Base-by-base conservation (phyloP, 164 flowering plant species). In the Hamamelis virginiana region DNA sequence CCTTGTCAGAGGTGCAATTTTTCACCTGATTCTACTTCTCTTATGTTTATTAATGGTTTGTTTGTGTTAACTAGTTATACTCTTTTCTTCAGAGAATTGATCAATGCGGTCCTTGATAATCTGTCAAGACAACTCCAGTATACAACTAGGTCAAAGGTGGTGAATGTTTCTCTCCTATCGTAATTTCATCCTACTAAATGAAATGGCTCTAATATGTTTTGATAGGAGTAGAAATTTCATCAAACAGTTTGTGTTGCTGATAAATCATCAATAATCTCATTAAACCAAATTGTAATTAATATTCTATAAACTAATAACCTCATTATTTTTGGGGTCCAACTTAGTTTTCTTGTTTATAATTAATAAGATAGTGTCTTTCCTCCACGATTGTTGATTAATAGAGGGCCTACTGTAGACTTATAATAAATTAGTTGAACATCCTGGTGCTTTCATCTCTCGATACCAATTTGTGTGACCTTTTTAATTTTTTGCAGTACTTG, bases 1-100 rank as follows among this genome's bases (percentile, higher is more conserved):
- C 92, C 97, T 74, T 80, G 80, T 76, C 91, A 83, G 59, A 91
- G 99, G 98, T 92, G 72, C 18, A 13, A 1, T 48, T 6, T 56
- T 74, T 60, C 5, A 21, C 45, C 57, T 26, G 21, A 1, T 45
- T 63, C 44, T 62, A 4, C 62, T 65, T 43, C 33, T 26, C 0
- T 60, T 56, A 15, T 19, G 47, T 44, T 70, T 14, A 25, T 14
- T 65, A 1, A 9, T 67, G 55, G 18, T 44, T 46, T 3, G 19
- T 69, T 62, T 53, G 12, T 55, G 63, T 62, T 8, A 18, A 19
- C 21, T 44, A 5, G 0, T 26, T 43, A 26, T 70, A 23, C 18
- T 25, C 33, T 69, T 61, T 72, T 11, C 25, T 73, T 44, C 84
- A 95, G 98, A 87, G 91, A 87, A 64, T 73, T 95, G 82, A 82